Evolutionary conservation across 352 stramenopile genomes (phyloP), one percentile per base, ranked within the genome.

Genomic region (Globisporangium nagaii): DNA sequence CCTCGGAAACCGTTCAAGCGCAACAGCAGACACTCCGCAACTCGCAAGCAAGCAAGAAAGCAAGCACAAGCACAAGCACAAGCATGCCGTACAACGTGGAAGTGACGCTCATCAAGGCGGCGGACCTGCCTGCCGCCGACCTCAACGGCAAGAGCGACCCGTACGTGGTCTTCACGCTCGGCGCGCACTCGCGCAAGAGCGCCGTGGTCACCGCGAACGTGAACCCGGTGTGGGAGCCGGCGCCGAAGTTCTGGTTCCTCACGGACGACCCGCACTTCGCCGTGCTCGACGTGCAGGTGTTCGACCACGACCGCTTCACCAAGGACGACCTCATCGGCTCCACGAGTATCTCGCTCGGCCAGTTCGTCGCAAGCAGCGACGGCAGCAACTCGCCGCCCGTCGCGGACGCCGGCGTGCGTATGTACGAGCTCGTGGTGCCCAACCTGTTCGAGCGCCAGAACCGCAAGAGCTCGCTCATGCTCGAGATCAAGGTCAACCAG

Each of bases 111-210:
- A 53, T 77, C 49, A 87, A 86, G 55, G 79, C 75, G 15, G 71
- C 71, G 43, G 79, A 90, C 57, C 64, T 93, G 28, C 66, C 83
- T 11, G 66, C 77, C 12, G 80, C 79, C 60, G 84, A 93, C 73
- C 84, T 82, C 34, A 87, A 86, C 60, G 81, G 84, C 66, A 93
- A 93, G 70, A 90, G 77, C 55, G 84, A 93, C 61, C 83, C 83
- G 53, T 91, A 93, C 60, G 69, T 91, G 36, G 66, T 81, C 24
- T 88, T 93, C 61, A 84, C 86, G 42, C 56, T 91, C 28, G 73
- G 75, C 52, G 70, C 68, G 40, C 71, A 68, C 35, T 86, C 67
- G 54, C 82, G 83, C 58, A 87, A 85, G 65, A 89, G 75, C 66
- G 85, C 80, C 37, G 66, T 73, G 36, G 70, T 88, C 37, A 46